Evolutionary conservation across 2,329 filamentous ascomycete species (phyloP), one percentile per base, ranked within the genome.

Genomic region (Aspergillus sp.): DNA sequence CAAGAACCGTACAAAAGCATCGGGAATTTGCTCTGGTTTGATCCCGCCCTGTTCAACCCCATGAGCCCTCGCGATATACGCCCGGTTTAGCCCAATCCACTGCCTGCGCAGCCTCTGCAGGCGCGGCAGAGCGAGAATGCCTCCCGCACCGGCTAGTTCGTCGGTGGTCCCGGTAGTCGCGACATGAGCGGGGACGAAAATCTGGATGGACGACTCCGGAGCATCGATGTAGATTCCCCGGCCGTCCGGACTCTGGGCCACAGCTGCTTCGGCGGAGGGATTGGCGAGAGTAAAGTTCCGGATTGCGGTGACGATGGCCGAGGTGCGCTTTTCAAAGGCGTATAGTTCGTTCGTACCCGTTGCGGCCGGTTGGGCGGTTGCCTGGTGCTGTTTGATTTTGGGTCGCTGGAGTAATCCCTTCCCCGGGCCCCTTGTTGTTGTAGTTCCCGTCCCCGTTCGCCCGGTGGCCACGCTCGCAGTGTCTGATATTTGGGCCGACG

Each of bases 1-100:
- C 39, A 68, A 43, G 46, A 66, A 67, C 33, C 58, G 48, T 34
- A 66, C 60, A 57, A 68, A 68, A 5, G 62, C 62, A 49, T 63
- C 60, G 1, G 52, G 53, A 10, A 65, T 50, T 38, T 62, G 53
- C 13, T 57, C 57, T 29, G 43, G 32, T 10, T 41, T 42, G 32
- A 66, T 39, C 6, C 46, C 45, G 7, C 58, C 53, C 30, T 53
- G 48, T 1, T 47, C 53, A 19, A 49, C 46, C 15, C 55, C 55
- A 46, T 63, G 56, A 6, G 55, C 51, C 26, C 51, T 48, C 3
- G 50, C 55, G 17, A 60, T 45, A 48, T 61, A 63, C 16, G 50
- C 49, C 29, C 64, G 46, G 37, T 68, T 66, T 37, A 67, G 51
- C 37, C 61, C 55, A 25, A 67, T 65, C 57, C 64, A 68, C 47